phyloP scores from a whole-genome alignment of 176 grass and related monocot genomes.

The Oryza meyeriana region DNA sequence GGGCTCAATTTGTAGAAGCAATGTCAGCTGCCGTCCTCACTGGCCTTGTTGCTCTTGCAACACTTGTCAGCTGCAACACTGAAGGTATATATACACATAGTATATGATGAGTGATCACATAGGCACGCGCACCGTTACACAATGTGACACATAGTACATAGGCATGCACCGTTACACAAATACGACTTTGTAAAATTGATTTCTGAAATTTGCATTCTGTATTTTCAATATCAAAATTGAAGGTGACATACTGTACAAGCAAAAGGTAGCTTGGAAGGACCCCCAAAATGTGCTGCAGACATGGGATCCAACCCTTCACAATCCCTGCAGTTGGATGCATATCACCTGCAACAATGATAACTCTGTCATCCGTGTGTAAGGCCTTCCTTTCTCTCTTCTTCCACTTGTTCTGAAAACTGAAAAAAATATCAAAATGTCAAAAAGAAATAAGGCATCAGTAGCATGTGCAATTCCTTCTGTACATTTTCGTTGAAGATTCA shows the following conservation, averaged over 20 bases:
- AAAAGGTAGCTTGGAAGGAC: constrained; percentile 34
- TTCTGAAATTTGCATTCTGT: neutral
- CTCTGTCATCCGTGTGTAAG: constrained; percentile 39
- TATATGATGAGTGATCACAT: neutral
- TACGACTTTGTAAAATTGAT: neutral
- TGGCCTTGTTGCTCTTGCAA: constrained; percentile 16
- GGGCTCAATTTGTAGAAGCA: neutral
- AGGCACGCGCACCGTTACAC: too few species aligned
- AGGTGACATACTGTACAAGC: constrained; percentile 51
- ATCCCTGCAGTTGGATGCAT: constrained; percentile 55
- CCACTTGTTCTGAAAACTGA: neutral
- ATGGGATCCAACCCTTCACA: constrained; percentile 44
- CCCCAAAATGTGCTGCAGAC: constrained; percentile 30
- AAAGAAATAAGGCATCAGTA: too few species aligned
- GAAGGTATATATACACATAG: constrained; percentile 29
- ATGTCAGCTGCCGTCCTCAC: neutral
- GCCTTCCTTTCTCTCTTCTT: neutral
- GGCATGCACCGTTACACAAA: too few species aligned
- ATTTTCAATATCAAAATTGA: neutral
- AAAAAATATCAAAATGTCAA: too few species aligned
- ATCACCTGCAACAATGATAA: constrained; percentile 40
- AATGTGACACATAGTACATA: too few species aligned
- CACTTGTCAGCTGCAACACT: constrained; percentile 36
- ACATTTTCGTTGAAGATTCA: neutral
- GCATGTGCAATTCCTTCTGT: neutral